These are phyloP conservation scores for Begonia fuchsioides DNA, from an alignment of 306 rosid genomes.

Conservation along the genomic window DNA sequence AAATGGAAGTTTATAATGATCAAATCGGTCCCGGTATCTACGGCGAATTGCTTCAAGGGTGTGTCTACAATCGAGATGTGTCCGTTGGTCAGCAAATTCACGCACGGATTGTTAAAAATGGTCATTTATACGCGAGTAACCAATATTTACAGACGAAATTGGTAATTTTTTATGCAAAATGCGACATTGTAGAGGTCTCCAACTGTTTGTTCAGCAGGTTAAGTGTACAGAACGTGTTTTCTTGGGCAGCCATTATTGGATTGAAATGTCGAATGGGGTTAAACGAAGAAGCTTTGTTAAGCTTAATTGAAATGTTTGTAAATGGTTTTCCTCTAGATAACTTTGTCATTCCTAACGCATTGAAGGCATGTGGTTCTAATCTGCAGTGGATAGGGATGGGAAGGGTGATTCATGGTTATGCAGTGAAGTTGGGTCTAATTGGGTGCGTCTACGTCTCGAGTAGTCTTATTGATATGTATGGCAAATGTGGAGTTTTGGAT, in stretches of 20 bases:
- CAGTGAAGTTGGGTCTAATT: conserved; percentile 28
- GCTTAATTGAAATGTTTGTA: conserved; percentile 37
- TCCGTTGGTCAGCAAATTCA: conserved; percentile 58
- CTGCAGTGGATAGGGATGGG: conserved; percentile 40
- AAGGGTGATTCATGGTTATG: conserved; percentile 48
- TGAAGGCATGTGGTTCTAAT: conserved; percentile 58
- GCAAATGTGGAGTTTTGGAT: conserved; percentile 53
- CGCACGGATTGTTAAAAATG: conserved; percentile 42
- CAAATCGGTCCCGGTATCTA: conserved; percentile 31
- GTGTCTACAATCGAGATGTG: conserved; percentile 56
- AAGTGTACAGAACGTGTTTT: conserved; percentile 33
- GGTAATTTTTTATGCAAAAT: conserved; percentile 64
- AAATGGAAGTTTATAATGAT: conserved; percentile 18
- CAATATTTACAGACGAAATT: conserved; percentile 52
- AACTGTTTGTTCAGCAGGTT: conserved; percentile 26
- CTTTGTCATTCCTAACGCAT: conserved; percentile 62
- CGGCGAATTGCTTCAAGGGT: conserved; percentile 67
- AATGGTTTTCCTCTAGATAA: conserved; percentile 49
- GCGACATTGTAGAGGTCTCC: conserved; percentile 23
- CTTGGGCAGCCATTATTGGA: conserved; percentile 77
- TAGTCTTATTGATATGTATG: conserved; percentile 79
- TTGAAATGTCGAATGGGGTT: conserved; percentile 41
- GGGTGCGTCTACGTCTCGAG: conserved; percentile 55
- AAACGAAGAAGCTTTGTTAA: conserved; percentile 30
- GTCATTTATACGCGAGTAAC: conserved; percentile 19